A percentile compares a stretch with the other conserved stretches of the same genome.
Evolutionary conservation across 371 early-diverging fungal genomes (phyloP).

Genomic region (Rhizopus stolonifer): DNA sequence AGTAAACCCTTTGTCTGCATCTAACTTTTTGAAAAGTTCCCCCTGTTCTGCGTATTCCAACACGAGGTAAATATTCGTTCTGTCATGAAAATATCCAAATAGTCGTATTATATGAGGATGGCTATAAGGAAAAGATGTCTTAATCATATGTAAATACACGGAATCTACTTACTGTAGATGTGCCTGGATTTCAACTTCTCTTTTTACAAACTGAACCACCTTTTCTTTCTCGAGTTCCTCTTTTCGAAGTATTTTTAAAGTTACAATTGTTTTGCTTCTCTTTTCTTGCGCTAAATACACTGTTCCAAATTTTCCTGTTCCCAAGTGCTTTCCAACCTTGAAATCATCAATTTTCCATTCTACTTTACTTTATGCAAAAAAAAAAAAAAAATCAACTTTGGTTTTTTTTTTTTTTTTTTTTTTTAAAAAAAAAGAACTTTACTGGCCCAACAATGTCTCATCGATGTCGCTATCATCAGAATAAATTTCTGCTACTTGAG

Average conservation of each 20-base stretch:
- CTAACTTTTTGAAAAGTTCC: constrained; percentile 87
- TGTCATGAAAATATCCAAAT: constrained; percentile 98
- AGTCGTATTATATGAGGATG: constrained; percentile 94
- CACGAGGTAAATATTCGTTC: constrained; percentile 88
- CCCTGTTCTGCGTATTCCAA: constrained; percentile 96
- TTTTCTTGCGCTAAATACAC: constrained; percentile 95
- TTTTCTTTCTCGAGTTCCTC: constrained; percentile 62
- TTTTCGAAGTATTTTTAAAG: constrained; percentile 94
- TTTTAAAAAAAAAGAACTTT: not conserved
- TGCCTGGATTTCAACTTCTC: constrained; percentile 98
- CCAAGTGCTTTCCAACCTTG: constrained; percentile 90
- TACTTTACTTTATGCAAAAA: not conserved
- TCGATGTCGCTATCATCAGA: not conserved
- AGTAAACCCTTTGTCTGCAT: constrained; percentile 63
- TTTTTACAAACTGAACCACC: constrained; percentile 34
- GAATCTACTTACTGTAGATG: constrained; percentile 71
- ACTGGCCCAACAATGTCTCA: not conserved
- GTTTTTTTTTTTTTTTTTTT: too few relatives aligned
- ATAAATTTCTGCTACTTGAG: constrained; percentile 7
- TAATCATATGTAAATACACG: not conserved
- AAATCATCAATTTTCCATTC: constrained; percentile 91
- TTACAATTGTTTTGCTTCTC: constrained; percentile 81
- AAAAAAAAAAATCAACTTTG: not conserved
- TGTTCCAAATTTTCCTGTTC: constrained; percentile 97
- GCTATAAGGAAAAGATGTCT: constrained; percentile 29